These are phyloP conservation scores for Stephania japonica DNA, from an alignment of 164 flowering plant genomes.

Conservation along the genomic window DNA sequence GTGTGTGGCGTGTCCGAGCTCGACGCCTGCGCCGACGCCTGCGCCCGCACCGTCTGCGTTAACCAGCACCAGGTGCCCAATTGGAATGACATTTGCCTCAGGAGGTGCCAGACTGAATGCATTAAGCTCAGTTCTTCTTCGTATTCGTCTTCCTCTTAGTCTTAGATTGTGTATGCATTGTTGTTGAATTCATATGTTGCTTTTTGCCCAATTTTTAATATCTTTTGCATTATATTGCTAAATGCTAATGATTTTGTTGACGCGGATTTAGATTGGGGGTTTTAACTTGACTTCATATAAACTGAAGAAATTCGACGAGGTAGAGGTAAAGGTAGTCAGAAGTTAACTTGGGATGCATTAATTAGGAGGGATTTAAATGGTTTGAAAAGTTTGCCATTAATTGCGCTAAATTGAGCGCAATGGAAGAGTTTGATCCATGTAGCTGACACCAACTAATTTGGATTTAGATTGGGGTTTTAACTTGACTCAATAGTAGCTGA, in stretches of 20 bases:
- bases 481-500: no score
- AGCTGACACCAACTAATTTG: no score
- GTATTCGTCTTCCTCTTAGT: constrained; percentile 18
- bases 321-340: no score
- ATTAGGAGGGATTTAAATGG: no score
- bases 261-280: no score
- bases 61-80: constrained; percentile 81
- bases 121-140: constrained; percentile 49
- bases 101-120: constrained; percentile 79
- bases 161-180: neutral
- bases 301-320: no score
- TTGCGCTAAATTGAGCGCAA: no score
- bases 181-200: neutral
- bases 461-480: no score
- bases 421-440: no score
- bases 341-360: no score
- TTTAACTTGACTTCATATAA: no score
- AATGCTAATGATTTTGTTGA: neutral
- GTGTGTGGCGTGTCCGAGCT: constrained; percentile 84
- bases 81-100: constrained; percentile 78
- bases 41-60: constrained; percentile 86
- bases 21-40: constrained; percentile 89
- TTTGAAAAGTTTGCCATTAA: no score
- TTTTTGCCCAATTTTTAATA: neutral
- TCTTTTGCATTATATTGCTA: neutral